Base-by-base conservation (phyloP, 2,329 filamentous ascomycete species). In the Epichloe baconii region DNA sequence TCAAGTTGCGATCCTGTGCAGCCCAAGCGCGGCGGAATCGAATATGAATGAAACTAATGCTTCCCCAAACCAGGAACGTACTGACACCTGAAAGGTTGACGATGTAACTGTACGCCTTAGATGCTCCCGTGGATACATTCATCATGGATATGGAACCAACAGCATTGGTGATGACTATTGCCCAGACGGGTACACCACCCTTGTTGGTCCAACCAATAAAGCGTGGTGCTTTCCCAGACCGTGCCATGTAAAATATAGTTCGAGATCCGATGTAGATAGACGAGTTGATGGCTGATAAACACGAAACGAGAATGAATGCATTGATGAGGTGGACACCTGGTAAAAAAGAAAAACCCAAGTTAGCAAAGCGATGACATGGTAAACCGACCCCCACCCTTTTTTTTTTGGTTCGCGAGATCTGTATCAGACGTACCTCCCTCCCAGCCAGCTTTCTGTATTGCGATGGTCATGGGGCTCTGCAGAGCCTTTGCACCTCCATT, bases 221-320 rank as follows among this genome's bases (percentile, higher is more conserved):
- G 19, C 66, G 69, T 0, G 86, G 86, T 0, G 86, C 86, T 64
- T 86, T 87, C 45, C 78, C 73, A 44, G 81, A 80, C 58, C 86
- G 82, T 0, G 84, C 84, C 80, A 90, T 86, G 68, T 81, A 88
- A 0, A 89, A 68, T 1, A 91, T 67, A 0, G 85, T 89, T 21
- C 86, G 78, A 3, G 83, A 86, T 44, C 80, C 81, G 57, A 90
- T 86, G 64, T 89, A 90, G 54, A 90, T 84, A 8, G 82, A 85
- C 49, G 79, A 82, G 66, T 90, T 90, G 57, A 84, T 78, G 17
- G 85, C 83, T 0, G 77, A 82, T 38, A 88, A 71, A 51, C 85
- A 85, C 12, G 85, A 86, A 8, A 87, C 70, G 48, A 90, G 75
- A 59, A 88, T 86, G 60, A 88, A 83, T 40, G 81, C 83, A 57